These are phyloP conservation scores for Aureobasidium sp. DNA, from an alignment of 2,329 filamentous ascomycete species.

Conservation along the genomic window DNA sequence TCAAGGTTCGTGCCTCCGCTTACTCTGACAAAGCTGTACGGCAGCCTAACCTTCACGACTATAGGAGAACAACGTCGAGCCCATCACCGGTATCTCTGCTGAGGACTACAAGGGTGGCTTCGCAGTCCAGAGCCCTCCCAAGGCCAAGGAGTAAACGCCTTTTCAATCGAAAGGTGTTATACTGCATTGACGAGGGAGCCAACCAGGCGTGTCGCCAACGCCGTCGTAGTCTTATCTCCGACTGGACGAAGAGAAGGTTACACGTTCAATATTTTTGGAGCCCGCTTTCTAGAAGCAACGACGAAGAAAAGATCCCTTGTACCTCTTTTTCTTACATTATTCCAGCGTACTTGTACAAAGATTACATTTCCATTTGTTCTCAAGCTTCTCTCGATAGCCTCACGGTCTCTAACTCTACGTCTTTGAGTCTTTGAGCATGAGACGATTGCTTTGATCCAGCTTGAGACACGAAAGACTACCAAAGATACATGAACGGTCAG, in stretches of 20 bases:
- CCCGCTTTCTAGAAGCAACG: constrained; percentile 7
- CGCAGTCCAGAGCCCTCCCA: constrained; percentile 57
- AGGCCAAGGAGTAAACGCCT: not conserved
- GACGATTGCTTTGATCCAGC: not conserved
- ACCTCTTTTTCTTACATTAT: constrained; percentile 11
- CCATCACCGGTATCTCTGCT: constrained; percentile 75
- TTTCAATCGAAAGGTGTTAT: constrained; percentile 2
- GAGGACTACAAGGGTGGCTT: constrained; percentile 66
- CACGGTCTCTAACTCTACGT: too few relatives aligned
- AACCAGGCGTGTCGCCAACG: not conserved
- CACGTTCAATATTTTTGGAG: constrained; percentile 8
- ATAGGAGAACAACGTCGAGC: constrained; percentile 77
- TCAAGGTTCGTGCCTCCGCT: constrained; percentile 59
- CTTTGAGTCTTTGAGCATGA: not conserved
- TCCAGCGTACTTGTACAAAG: constrained; percentile 15
- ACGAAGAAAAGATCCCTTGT: constrained; percentile 15
- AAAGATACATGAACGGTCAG: not conserved
- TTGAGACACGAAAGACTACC: not conserved
- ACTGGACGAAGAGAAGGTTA: constrained; percentile 13
- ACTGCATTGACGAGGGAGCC: not conserved
- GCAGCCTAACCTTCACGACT: constrained; percentile 2
- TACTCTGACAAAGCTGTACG: not conserved
- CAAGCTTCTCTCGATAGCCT: not conserved
- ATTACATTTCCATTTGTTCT: not conserved
- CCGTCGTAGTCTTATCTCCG: not conserved